Base-by-base conservation (phyloP, 202 grass and related monocot genomes). In the Setaria italica region DNA sequence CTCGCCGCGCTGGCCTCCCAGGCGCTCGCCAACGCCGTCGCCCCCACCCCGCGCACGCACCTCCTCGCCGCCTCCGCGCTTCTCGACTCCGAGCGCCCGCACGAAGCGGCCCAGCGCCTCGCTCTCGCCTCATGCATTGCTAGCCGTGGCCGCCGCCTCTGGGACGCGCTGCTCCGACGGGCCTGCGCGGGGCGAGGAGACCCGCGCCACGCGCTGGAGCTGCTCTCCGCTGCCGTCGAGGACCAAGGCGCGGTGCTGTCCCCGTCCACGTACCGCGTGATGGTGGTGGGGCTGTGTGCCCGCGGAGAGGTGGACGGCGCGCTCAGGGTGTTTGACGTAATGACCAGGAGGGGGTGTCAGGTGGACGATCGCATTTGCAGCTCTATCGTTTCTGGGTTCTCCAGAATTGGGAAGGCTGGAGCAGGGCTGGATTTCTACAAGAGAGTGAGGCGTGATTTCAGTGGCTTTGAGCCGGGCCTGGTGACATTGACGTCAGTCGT, bases 341-440 rank as follows among this genome's bases (percentile, higher is more conserved):
- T 91, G 85, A 79, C 78, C 39, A 58, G 7, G 7, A 78, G 74
- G 54, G 92, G 77, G 11, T 86, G 70, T 48, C 63, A 76, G 74
- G 67, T 88, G 43, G 91, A 86, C 3, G 91, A 97, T 79, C 85
- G 81, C 55, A 64, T 90, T 68, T 97, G 90, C 67, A 95, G 95
- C 76, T 64, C 82, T 73, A 88, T 97, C 12, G 34, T 97, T 75
- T 88, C 90, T 21, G 77, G 92, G 8, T 95, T 93, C 70, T 89
- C 80, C 48, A 93, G 89, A 83, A 56, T n/a, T 0, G 80, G 85
- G 25, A 85, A 87, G 35, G 56, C 78, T 0, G 72, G 58, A 13
- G 78, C 78, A 6, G 88, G 90, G 17, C 20, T 97, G 72, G 70
- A 85, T 3, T 94, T 95, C 80, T 97, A 93, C 2, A 25, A 88